Evolutionary conservation across 2,329 filamentous ascomycete genomes (phyloP).

Genomic region (Alternaria panax): DNA sequence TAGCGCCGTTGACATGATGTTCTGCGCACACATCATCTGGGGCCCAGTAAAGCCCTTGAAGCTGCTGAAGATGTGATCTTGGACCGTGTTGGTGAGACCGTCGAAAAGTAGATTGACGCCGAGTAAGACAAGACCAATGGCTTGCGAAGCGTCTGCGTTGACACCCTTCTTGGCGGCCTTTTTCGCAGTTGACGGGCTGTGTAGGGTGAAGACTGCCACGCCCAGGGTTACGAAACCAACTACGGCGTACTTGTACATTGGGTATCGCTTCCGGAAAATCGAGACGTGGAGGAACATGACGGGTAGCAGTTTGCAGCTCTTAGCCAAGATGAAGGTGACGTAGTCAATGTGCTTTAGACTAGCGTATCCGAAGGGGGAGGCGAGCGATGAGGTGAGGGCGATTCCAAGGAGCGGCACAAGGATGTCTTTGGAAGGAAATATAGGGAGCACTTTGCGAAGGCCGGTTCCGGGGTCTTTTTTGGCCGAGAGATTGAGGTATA

Average conservation of each 20-base stretch:
- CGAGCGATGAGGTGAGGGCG: slow-evolving; percentile 84
- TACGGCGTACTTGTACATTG: slow-evolving; percentile 95
- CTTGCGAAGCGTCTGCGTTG: slow-evolving; percentile 67
- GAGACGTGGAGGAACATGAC: slow-evolving; percentile 98
- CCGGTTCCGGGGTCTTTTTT: slow-evolving; percentile 56
- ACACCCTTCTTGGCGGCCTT: slow-evolving; percentile 56
- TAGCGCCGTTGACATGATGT: slow-evolving; percentile 81
- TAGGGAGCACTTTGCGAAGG: slow-evolving; percentile 54
- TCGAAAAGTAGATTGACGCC: slow-evolving; percentile 93
- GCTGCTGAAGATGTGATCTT: slow-evolving; percentile 86
- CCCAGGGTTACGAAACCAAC: slow-evolving; percentile 89
- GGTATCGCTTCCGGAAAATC: slow-evolving; percentile 86
- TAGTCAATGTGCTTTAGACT: slow-evolving; percentile 94
- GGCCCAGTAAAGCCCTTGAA: slow-evolving; percentile 86
- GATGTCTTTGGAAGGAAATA: slow-evolving; percentile 81
- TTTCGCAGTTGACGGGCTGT: slow-evolving; percentile 62
- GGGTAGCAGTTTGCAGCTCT: slow-evolving; percentile 97
- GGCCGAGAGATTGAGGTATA: slow-evolving; percentile 76
- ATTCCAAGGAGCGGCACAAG: slow-evolving; percentile 82
- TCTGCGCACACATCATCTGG: slow-evolving; percentile 99
- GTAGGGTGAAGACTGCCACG: slow-evolving; percentile 93
- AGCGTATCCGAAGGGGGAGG: slow-evolving; percentile 95
- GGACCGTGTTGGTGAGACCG: slow-evolving; percentile 93
- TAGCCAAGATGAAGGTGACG: slow-evolving; percentile 95
- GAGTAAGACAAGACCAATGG: slow-evolving; percentile 84